phyloP scores from a whole-genome alignment of 495 filamentous ascomycete genomes.

The Echria macrotheca region DNA sequence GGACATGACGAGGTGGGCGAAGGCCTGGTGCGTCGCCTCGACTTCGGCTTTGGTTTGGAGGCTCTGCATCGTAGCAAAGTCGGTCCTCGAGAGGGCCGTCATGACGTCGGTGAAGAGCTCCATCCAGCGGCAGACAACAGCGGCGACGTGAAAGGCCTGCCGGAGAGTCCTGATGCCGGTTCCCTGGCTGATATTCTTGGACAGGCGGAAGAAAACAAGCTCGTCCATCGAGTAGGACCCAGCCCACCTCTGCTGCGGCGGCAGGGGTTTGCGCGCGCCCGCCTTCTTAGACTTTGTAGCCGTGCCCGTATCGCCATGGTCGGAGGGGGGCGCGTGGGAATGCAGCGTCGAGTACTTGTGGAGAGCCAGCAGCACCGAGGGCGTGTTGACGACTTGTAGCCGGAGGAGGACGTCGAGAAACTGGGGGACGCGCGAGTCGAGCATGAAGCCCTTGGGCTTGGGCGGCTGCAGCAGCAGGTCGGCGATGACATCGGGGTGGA shows the following conservation, averaged over 20 bases:
- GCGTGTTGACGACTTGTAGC: slow-evolving; percentile 46
- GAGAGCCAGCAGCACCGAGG: slow-evolving; percentile 53
- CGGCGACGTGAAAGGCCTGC: slow-evolving; percentile 34
- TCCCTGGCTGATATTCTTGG: slow-evolving; percentile 39
- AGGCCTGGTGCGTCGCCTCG: slow-evolving; percentile 47
- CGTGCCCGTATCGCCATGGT: no score
- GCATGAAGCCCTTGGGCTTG: slow-evolving; percentile 40
- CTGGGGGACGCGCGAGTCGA: slow-evolving; percentile 59
- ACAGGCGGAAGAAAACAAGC: slow-evolving; percentile 47
- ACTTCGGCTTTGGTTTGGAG: slow-evolving; percentile 42
- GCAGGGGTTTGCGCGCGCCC: no score
- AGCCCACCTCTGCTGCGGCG: slow-evolving; percentile 35
- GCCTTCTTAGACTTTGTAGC: no score
- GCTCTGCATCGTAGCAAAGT: slow-evolving; percentile 31
- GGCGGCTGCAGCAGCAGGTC: slow-evolving; percentile 53
- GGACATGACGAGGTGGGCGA: slow-evolving; percentile 46
- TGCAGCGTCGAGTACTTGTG: slow-evolving; percentile 54
- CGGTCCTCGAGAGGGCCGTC: slow-evolving; percentile 36
- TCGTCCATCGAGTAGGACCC: slow-evolving; percentile 46
- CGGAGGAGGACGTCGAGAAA: slow-evolving; percentile 61
- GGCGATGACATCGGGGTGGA: slow-evolving; percentile 46
- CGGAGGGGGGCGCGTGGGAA: slow-evolving; percentile 8
- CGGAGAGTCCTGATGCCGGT: slow-evolving; percentile 27
- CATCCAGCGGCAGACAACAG: slow-evolving; percentile 39
- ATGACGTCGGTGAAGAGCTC: slow-evolving; percentile 37